Evolutionary conservation across 805 yeast genomes (phyloP).

Genomic region (Metschnikowia reukaufii): DNA sequence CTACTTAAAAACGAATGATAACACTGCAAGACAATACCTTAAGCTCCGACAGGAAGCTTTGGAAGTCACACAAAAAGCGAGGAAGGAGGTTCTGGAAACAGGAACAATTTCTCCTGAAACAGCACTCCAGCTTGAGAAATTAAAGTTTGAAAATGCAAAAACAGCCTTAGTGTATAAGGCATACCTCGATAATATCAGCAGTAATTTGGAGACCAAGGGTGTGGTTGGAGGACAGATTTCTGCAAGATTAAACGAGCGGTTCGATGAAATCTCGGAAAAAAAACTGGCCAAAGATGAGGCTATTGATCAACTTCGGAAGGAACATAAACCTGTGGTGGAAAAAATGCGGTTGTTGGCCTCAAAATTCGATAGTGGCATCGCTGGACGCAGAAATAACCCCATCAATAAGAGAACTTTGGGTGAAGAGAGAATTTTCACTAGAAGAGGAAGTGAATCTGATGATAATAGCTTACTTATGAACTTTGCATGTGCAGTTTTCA

Average conservation of each 20-base stretch:
- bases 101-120: constrained; percentile 15
- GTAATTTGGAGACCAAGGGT: constrained; percentile 19
- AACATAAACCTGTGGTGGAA: constrained; percentile 38
- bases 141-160: constrained; percentile 32
- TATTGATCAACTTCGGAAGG: constrained; percentile 27
- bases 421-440: not conserved
- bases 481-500: constrained; percentile 17
- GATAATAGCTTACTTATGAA: constrained; percentile 5
- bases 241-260: constrained; percentile 23
- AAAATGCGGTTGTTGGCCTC: constrained; percentile 29
- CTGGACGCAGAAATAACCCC: constrained; percentile 8
- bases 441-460: constrained; percentile 9
- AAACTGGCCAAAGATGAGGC: constrained; percentile 20
- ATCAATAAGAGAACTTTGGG: not conserved
- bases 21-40: constrained; percentile 32
- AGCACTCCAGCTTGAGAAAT: constrained; percentile 20
- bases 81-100: constrained; percentile 11
- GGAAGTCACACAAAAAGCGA: constrained; percentile 10
- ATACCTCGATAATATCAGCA: constrained; percentile 26
- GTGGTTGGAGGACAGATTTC: constrained; percentile 16
- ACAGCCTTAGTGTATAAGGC: constrained; percentile 25
- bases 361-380: constrained; percentile 23
- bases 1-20: constrained; percentile 35
- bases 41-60: constrained; percentile 31
- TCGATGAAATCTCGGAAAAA: constrained; percentile 20